These are phyloP conservation scores for Vitis cinerea DNA, from an alignment of 164 flowering plant species.

Conservation along the genomic window DNA sequence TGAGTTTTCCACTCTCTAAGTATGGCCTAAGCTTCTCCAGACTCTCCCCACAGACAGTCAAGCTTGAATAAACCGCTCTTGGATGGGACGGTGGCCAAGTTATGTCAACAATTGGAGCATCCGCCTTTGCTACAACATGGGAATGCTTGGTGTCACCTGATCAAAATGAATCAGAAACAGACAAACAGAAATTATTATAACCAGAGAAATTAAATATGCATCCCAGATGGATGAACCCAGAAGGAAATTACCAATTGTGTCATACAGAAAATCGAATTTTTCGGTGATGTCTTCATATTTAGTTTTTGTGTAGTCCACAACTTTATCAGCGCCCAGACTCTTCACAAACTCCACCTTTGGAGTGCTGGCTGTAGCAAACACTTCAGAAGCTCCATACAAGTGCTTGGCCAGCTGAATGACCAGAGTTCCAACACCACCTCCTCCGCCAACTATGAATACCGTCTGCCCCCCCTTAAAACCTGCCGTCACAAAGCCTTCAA, in stretches of 20 bases:
- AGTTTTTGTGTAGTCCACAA: slow-evolving; percentile 39
- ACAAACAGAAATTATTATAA: too few species aligned
- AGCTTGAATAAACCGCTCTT: slow-evolving; percentile 33
- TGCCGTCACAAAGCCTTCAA: slow-evolving; percentile 38
- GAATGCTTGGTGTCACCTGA: slow-evolving; percentile 40
- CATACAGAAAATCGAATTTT: slow-evolving; percentile 38
- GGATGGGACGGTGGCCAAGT: slow-evolving; percentile 49
- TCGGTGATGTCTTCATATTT: slow-evolving; percentile 32
- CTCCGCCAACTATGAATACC: slow-evolving; percentile 47
- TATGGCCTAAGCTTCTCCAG: slow-evolving; percentile 40
- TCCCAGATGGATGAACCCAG: too few species aligned
- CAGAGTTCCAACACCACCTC: slow-evolving; percentile 50
- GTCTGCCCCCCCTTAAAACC: slow-evolving; percentile 35
- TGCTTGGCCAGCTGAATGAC: slow-evolving; percentile 50
- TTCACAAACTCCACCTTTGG: slow-evolving; percentile 45
- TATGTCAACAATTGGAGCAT: slow-evolving; percentile 36
- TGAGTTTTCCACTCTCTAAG: slow-evolving; percentile 38
- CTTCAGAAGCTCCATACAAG: slow-evolving; percentile 36
- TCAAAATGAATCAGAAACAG: background rate
- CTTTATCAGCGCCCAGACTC: slow-evolving; percentile 46
- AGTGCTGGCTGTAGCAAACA: slow-evolving; percentile 41
- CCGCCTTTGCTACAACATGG: slow-evolving; percentile 35
- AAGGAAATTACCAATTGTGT: slow-evolving; percentile 35
- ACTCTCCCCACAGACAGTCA: slow-evolving; percentile 38
- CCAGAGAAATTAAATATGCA: too few species aligned